A percentile compares a stretch with the other conserved stretches of the same genome.
These are phyloP conservation scores for Dryadomyces sulphureus DNA, from an alignment of 2,329 filamentous ascomycete genomes.

Conservation along the genomic window DNA sequence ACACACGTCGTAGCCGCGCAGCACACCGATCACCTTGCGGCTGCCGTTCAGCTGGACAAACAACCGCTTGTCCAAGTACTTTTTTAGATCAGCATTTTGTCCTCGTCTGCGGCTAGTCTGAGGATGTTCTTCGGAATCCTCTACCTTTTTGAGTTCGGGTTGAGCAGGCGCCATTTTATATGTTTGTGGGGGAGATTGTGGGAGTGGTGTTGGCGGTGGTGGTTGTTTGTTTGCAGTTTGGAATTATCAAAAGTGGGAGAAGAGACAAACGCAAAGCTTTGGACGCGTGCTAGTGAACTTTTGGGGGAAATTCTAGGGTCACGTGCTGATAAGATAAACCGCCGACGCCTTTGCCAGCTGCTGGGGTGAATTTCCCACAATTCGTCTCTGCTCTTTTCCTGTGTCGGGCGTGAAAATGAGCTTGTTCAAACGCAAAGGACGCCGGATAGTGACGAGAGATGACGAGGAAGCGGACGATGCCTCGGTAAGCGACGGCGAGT, in stretches of 20 bases:
- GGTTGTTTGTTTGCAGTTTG: not conserved
- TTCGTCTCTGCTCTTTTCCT: no score
- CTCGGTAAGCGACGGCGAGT: constrained; percentile 11
- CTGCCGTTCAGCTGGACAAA: constrained; percentile 97
- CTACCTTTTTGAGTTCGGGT: constrained; percentile 95
- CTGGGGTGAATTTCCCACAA: not conserved
- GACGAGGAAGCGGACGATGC: constrained; percentile 37
- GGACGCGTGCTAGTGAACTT: constrained; percentile 6
- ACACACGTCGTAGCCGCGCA: constrained; percentile 89
- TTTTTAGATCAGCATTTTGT: constrained; percentile 61
- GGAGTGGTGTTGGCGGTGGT: no score
- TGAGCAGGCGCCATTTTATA: constrained; percentile 91
- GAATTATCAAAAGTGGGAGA: not conserved
- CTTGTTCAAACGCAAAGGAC: constrained; percentile 54
- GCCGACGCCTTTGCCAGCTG: no score
- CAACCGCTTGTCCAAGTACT: constrained; percentile 99
- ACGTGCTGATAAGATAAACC: constrained; percentile 35
- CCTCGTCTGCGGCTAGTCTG: not conserved
- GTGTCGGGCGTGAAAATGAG: constrained; percentile 27
- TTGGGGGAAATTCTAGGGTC: constrained; percentile 17
- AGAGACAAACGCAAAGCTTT: not conserved
- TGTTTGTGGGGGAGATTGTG: no score
- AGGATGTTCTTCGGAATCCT: not conserved
- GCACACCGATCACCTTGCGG: constrained; percentile 86
- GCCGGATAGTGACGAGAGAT: constrained; percentile 59